A percentile compares a stretch with the other conserved stretches of the same genome.
phyloP scores from a whole-genome alignment of 2,329 filamentous ascomycete genomes.

The Scleromitrula shiraiana region DNA sequence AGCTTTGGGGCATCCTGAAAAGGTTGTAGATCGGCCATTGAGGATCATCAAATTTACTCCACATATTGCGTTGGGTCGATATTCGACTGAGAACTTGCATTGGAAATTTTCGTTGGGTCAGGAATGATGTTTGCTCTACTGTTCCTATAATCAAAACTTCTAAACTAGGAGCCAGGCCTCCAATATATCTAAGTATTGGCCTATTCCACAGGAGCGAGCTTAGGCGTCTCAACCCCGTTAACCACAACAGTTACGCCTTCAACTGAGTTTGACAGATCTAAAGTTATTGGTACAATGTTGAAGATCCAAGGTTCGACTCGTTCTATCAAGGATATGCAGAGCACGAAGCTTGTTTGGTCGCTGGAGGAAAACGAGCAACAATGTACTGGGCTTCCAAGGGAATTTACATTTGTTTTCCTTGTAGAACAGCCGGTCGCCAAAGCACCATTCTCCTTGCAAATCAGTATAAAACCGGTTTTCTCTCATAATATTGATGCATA shows the following conservation, averaged over 20 bases:
- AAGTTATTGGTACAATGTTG: conserved; percentile 1
- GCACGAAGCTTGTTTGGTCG: conserved; percentile 6
- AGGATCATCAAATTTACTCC: conserved; percentile 5
- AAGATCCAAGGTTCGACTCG: conserved; percentile 9
- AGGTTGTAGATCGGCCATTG: neutral
- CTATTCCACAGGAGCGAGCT: neutral
- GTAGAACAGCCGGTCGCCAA: conserved; percentile 4
- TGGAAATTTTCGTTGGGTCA: conserved; percentile 5
- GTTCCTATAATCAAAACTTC: too few species aligned
- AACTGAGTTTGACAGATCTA: conserved; percentile 5
- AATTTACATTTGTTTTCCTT: conserved; percentile 8
- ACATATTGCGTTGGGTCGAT: conserved; percentile 6
- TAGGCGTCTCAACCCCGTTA: conserved; percentile 2
- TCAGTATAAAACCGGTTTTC: conserved; percentile 1
- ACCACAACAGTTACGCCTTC: conserved; percentile 3
- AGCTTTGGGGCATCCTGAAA: neutral
- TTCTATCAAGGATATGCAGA: conserved; percentile 1
- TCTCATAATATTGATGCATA: neutral
- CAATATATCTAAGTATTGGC: neutral
- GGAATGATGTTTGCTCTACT: neutral
- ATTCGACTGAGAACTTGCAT: conserved; percentile 6
- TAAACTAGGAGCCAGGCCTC: too few species aligned
- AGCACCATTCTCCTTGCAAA: conserved; percentile 5
- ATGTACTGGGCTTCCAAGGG: conserved; percentile 3
- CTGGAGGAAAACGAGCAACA: conserved; percentile 9